Evolutionary conservation across 2,329 filamentous ascomycete genomes (phyloP), one percentile per base, ranked within the genome.

Genomic region (Colletotrichum navitas): DNA sequence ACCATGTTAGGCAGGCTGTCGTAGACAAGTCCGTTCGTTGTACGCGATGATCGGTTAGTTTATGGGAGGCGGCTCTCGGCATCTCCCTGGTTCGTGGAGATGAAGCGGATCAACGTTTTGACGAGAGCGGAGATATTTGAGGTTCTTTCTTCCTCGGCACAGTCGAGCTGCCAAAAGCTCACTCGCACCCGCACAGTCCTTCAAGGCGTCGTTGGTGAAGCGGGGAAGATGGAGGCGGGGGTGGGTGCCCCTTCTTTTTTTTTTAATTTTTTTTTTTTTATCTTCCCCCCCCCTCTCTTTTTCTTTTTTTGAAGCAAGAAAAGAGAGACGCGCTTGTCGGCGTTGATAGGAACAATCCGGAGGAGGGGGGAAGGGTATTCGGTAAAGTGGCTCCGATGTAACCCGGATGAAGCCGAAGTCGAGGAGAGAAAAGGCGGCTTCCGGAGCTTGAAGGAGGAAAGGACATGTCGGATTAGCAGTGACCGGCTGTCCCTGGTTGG

Each of bases 261-360:
- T 39, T 11, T 10, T n/a, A n/a, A n/a, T n/a, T n/a, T n/a, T n/a
- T n/a, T n/a, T n/a, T n/a, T n/a, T n/a, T n/a, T n/a, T n/a, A n/a
- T n/a, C n/a, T n/a, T n/a, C n/a, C 29, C 29, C 29, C 29, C 29
- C n/a, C n/a, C n/a, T n/a, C 47, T n/a, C 26, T 26, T 29, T 34
- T 41, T 10, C 10, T 34, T 34, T 10, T 21, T 39, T 11, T 11
- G 36, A 39, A 36, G 34, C 34, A 36, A 4, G 24, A 26, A 58
- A 32, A n/a, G 36, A 55, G 36, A 52, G 24, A 36, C 34, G 62
- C 43, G 24, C 41, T 32, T 49, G 32, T 68, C 26, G 59, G 36
- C 12, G 52, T 24, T 59, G 66, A 64, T 68, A 68, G 60, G 66
- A 34, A 65, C 41, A 52, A 68, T 41, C 66, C 66, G 66, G 66